Evolutionary conservation across 179 eudicot genomes (phyloP), one percentile per base, ranked within the genome.

Genomic region (Sideroxylon spinosum): DNA sequence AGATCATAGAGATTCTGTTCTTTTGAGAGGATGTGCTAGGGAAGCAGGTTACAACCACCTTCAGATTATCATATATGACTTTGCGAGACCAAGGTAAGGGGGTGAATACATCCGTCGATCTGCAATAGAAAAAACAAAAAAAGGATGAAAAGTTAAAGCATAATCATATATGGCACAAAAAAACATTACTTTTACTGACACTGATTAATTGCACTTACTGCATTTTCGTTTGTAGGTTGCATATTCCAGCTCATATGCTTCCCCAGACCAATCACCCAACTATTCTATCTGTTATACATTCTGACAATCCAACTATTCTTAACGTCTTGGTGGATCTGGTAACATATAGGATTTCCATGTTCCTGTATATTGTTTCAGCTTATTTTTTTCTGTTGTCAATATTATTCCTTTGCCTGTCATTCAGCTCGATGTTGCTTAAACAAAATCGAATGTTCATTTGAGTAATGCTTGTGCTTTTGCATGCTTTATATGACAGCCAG

Each of bases 261-360:
- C 99, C 98, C 25, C 96, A 88, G 77, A 96, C 94, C 48, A 78
- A 85, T 29, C 98, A 96, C 79, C 99, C 92, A 25, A 90, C 96
- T 68, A 82, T 86, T 55, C 83, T 94, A 67, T 89, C 94, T 79
- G 91, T 86, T 70, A 57, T 96, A 77, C 88, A 85, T 52, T 87
- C 94, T 6, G 98, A 92, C 80, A 92, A 78, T 83, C 87, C 87
- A 61, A 92, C 93, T 0, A 91, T 96, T 48, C 71, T 91, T 79
- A 94, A 96, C 79, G 98, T 94, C 80, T 85, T 94, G 85, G 89
- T 96, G 82, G 99, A 96, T 86, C 78, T 82, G 92, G 99, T 96
- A 88, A 79, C 12, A 60, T 13, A 19, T 57, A 37, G 20, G 64
- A 50, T 23, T 56, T 52, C 79, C 53, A 26, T 60, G n/a, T 53